Evolutionary conservation across 139 green algal genomes (phyloP), one percentile per base, ranked within the genome.

Genomic region (Tetradesmus obliquus): DNA sequence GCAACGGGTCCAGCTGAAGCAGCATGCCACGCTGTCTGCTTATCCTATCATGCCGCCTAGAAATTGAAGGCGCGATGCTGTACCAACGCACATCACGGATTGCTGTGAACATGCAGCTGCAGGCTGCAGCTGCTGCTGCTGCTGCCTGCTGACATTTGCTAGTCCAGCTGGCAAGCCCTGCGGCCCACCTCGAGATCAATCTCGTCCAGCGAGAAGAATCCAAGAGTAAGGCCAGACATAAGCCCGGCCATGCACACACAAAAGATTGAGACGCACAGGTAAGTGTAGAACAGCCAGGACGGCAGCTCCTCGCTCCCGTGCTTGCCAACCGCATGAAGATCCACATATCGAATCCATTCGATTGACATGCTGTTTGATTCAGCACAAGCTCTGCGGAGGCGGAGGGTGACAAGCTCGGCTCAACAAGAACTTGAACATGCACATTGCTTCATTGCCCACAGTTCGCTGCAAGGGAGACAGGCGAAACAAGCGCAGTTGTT

Each of bases 171-270:
- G 86, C 8, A 45, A 32, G 20, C 58, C 4, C 7, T 3, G 24
- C 17, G 22, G 5, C 81, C 10, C n/a, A 97, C 95, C 94, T 97
- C 96, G n/a, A 98, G 88, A 32, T 97, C 96, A 19, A 96, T 76
- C 12, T 79, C 90, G 72, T 95, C 94, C 51, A 98, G 79, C 0
- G 90, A 95, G 82, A 97, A 94, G 45, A 97, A 91, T 8, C 97
- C 97, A 12, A 99, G 93, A 0, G 97, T 98, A 0, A 99, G 93
- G 0, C 97, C 97, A 13, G 93, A 96, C 92, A 96, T 96, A 0
- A 97, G 45, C 7, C 96, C 97, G 0, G 96, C 96, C n/a, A 94
- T 60, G 2, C 95, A 89, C 3, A 97, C 91, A 15, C 90, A 58
- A 2, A 17, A 19, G 24, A 79, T 24, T 51, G 54, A 85, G 10